Evolutionary conservation across 768 basidiomycete species (phyloP), one percentile per base, ranked within the genome.

Genomic region (Podaxis pistillaris): DNA sequence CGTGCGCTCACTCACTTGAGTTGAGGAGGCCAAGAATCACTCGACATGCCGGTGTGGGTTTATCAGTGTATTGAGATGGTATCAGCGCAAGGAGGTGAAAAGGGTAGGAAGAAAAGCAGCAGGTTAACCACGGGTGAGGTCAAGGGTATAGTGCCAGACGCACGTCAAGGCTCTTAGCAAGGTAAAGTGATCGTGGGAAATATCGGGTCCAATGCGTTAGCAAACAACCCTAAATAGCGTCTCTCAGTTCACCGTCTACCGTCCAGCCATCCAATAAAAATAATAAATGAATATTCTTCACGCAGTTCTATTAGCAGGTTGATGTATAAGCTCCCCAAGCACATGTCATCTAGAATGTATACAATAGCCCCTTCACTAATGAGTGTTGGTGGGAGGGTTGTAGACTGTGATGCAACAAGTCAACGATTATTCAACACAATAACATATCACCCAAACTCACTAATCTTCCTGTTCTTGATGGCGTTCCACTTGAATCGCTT

Each of bases 401-500:
- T 89, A 89, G 62, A 80, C 87, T 88, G 70, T 8, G 63, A 50
- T 17, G 55, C 6, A 60, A 64, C 49, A 41, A 66, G 62, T 53
- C 8, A 61, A 47, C 52, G 41, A 28, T 15, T 46, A 40, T 44
- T 24, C 12, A 56, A 37, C 46, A 30, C 47, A 52, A 36, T 30
- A 30, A 9, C 28, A 24, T 12, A 24, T 28, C 19, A 57, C 26
- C 49, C 63, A 13, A 22, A 85, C 91, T 75, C 64, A 93, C 93
- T 67, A 63, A 97, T 86, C 79, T 96, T 97, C 80, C 95, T 85
- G 82, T 89, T 92, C 86, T 98, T 98, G 78, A 98, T 87, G 56
- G 82, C 79, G 5, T 81, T 79, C 94, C 94, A 98, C 78, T 98
- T 98, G 87, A 94, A 96, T 70, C 94, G 87, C 80, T 98, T 98